Conservation (phyloP, 2,329 filamentous ascomycete genomes). For the Botrytis porri region DNA sequence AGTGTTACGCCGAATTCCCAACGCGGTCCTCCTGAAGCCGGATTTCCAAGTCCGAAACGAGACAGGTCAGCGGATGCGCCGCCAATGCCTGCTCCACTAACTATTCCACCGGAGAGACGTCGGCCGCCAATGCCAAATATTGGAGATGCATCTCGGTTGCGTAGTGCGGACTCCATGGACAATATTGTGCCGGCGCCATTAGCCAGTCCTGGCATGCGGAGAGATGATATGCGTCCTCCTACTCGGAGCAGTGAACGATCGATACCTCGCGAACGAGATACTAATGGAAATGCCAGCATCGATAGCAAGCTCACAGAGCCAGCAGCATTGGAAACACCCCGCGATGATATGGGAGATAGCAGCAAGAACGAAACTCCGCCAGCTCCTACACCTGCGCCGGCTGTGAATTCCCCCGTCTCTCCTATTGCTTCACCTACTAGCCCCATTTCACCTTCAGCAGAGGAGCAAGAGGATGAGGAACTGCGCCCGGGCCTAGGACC, state of each 20-base stretch:
- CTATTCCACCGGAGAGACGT: constrained; percentile 37
- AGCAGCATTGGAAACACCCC: constrained; percentile 9
- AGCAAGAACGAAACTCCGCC: constrained; percentile 5
- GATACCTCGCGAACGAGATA: constrained; percentile 26
- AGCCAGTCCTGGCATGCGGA: constrained; percentile 38
- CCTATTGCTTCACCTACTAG: constrained; percentile 18
- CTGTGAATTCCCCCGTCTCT: constrained; percentile 16
- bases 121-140: constrained; percentile 37
- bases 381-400: constrained; percentile 14
- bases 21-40: constrained; percentile 34
- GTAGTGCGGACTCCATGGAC: constrained; percentile 30
- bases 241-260: constrained; percentile 37
- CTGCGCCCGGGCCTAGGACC: constrained; percentile 77
- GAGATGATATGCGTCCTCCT: constrained; percentile 38
- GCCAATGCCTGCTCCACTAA: constrained; percentile 34
- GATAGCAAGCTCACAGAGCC: constrained; percentile 3
- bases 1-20: constrained; percentile 34
- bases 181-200: constrained; percentile 40
- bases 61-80: constrained; percentile 31
- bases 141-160: constrained; percentile 35
- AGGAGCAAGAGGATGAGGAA: constrained; percentile 32
- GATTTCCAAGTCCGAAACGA: constrained; percentile 25
- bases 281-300: constrained; percentile 12
- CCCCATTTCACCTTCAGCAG: constrained; percentile 6
- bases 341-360: neutral